Percentiles rank a stretch among this genome's conserved stretches.
Evolutionary conservation across 2,329 filamentous ascomycete genomes (phyloP).

Genomic region (Fusarium veterinarium): DNA sequence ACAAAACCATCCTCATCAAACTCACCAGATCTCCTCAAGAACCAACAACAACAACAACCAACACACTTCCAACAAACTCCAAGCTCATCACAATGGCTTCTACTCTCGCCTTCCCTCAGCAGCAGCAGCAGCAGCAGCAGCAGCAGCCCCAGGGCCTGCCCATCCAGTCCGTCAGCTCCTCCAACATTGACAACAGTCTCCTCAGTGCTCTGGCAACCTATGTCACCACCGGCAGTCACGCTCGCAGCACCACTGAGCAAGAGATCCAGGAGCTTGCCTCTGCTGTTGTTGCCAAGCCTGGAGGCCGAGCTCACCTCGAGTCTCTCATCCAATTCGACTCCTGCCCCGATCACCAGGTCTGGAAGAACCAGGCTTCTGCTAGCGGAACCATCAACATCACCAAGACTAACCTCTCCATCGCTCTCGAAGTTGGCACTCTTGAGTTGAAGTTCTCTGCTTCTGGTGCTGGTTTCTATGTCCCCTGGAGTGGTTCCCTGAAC

Average conservation of each 20-base stretch:
- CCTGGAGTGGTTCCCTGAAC: neutral
- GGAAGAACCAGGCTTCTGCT: neutral
- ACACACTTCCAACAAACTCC: neutral
- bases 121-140: constrained; percentile 6
- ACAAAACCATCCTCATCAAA: neutral
- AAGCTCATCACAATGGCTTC: neutral
- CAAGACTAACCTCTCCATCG: neutral
- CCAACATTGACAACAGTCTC: neutral
- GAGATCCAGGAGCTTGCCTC: neutral
- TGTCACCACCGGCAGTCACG: neutral
- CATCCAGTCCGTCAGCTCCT: neutral
- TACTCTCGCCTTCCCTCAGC: neutral
- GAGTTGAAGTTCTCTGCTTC: neutral
- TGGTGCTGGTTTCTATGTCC: neutral
- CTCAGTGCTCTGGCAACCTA: neutral
- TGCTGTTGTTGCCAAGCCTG: neutral
- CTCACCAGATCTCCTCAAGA: neutral
- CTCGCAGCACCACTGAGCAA: neutral
- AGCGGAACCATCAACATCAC: neutral
- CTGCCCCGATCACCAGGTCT: neutral
- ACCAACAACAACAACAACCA: neutral
- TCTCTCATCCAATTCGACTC: neutral
- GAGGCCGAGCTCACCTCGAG: neutral
- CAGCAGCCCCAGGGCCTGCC: neutral
- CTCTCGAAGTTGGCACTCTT: neutral